Conservation (phyloP, 2,329 filamentous ascomycete species). For the Calonectria hawksworthii region DNA sequence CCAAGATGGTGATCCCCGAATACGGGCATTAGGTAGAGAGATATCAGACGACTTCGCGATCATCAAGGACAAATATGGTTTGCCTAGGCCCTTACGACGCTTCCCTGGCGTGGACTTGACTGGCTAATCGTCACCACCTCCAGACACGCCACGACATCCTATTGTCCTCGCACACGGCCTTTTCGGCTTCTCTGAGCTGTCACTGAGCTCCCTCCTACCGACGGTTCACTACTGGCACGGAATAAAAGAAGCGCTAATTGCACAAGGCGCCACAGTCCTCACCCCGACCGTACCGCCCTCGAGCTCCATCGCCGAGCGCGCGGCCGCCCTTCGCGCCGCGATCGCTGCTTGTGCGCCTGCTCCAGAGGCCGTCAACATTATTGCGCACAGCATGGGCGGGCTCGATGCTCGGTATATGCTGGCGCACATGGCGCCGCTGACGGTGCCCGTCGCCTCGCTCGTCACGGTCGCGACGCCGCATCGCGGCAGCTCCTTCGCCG, state of each 20-base stretch:
- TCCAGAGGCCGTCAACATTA: conserved; percentile 75
- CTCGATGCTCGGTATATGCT: conserved; percentile 77
- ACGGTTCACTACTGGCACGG: conserved; percentile 75
- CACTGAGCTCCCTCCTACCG: conserved; percentile 65
- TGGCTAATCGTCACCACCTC: conserved; percentile 18
- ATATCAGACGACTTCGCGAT: conserved; percentile 63
- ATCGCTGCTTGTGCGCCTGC: conserved; percentile 61
- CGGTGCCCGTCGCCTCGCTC: conserved; percentile 63
- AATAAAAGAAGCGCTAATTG: conserved; percentile 69
- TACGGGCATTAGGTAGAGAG: conserved; percentile 56
- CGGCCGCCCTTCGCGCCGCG: conserved; percentile 67
- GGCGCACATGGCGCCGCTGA: conserved; percentile 63
- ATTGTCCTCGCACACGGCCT: conserved; percentile 77
- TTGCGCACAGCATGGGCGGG: conserved; percentile 79
- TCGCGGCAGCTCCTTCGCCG: conserved; percentile 68
- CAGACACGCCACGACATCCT: conserved; percentile 70
- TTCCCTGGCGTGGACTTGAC: background rate
- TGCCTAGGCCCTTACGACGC: conserved; percentile 3
- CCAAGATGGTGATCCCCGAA: conserved; percentile 53
- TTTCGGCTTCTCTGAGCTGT: conserved; percentile 73
- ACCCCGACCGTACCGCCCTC: conserved; percentile 73
- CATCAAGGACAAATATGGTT: conserved; percentile 62
- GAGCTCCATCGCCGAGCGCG: conserved; percentile 72
- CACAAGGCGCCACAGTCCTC: conserved; percentile 69
- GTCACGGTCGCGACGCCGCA: conserved; percentile 70